Percentiles rank a stretch among this genome's conserved stretches.
phyloP scores from a whole-genome alignment of 2,329 filamentous ascomycete genomes.

The Rutstroemia sp. region DNA sequence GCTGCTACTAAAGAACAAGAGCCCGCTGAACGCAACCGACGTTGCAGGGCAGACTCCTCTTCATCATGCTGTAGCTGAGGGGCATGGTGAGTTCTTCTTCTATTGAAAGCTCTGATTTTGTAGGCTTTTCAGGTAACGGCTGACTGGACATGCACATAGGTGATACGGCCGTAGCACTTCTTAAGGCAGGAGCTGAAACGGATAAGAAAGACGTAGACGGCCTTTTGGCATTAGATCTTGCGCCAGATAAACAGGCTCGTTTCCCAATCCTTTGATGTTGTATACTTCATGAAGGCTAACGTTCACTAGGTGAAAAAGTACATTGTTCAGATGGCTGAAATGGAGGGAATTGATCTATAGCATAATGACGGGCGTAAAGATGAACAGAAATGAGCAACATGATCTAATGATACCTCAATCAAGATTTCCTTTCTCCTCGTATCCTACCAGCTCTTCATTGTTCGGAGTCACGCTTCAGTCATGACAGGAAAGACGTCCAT shows the following conservation, averaged over 20 bases:
- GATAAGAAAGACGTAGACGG: constrained; percentile 71
- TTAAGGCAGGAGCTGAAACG: constrained; percentile 78
- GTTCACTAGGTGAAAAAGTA: constrained; percentile 15
- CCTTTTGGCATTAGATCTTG: constrained; percentile 67
- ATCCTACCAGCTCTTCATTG: too few relatives aligned
- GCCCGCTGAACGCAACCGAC: constrained; percentile 79
- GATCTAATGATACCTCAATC: too few relatives aligned
- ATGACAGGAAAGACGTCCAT: too few relatives aligned
- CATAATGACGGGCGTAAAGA: not conserved
- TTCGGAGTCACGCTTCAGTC: too few relatives aligned
- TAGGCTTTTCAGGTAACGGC: not conserved
- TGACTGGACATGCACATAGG: constrained; percentile 36
- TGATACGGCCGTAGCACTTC: constrained; percentile 72
- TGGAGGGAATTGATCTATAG: constrained; percentile 9
- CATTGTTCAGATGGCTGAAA: constrained; percentile 10
- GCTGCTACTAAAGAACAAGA: constrained; percentile 67
- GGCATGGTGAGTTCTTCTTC: constrained; percentile 46
- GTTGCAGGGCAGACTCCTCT: constrained; percentile 77
- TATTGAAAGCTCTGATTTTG: not conserved
- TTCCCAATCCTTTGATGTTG: not conserved
- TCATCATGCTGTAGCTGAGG: constrained; percentile 79
- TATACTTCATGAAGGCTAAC: constrained; percentile 4
- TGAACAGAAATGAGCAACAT: too few relatives aligned
- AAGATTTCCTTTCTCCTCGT: too few relatives aligned
- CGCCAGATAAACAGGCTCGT: constrained; percentile 75